A percentile compares a stretch with the other conserved stretches of the same genome.
These are phyloP conservation scores for Colletotrichum plurivorum DNA, from an alignment of 2,329 filamentous ascomycete species.

Conservation along the genomic window DNA sequence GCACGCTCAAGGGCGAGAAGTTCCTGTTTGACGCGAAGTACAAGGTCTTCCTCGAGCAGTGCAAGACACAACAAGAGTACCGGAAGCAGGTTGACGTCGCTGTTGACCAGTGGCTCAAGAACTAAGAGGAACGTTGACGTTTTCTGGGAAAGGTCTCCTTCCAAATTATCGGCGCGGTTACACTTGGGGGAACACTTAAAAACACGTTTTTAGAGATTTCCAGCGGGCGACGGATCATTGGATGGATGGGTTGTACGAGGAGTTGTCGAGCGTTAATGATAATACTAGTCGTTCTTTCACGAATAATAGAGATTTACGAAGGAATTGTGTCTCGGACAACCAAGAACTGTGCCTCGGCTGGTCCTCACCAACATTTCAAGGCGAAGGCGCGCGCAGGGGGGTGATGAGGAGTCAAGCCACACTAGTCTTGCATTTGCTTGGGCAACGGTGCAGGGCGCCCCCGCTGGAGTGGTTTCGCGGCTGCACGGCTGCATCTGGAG, in stretches of 20 bases:
- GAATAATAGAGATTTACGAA: not conserved
- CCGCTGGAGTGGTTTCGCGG: conserved; percentile 23
- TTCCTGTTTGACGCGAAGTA: conserved; percentile 90
- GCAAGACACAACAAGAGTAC: conserved; percentile 86
- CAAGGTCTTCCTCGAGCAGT: conserved; percentile 95
- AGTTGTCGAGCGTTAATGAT: conserved; percentile 22
- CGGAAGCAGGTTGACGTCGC: conserved; percentile 82
- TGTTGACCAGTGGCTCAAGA: conserved; percentile 52
- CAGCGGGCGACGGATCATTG: not conserved
- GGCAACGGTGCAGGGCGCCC: not conserved
- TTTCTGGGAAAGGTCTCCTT: not conserved
- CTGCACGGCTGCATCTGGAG: conserved; percentile 28
- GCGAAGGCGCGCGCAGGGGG: conserved; percentile 2
- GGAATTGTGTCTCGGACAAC: no score
- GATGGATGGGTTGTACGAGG: conserved; percentile 13
- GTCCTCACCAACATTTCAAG: conserved; percentile 9
- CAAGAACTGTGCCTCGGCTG: not conserved
- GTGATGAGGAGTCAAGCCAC: no score
- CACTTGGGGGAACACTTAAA: not conserved
- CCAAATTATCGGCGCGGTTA: not conserved
- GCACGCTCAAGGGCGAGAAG: conserved; percentile 80
- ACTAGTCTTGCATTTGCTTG: not conserved
- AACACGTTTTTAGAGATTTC: not conserved
- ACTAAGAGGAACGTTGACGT: conserved; percentile 1
- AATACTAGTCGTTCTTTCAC: conserved; percentile 29